phyloP scores from a whole-genome alignment of 2,329 filamentous ascomycete genomes.

The Pestalotiopsis sp. region DNA sequence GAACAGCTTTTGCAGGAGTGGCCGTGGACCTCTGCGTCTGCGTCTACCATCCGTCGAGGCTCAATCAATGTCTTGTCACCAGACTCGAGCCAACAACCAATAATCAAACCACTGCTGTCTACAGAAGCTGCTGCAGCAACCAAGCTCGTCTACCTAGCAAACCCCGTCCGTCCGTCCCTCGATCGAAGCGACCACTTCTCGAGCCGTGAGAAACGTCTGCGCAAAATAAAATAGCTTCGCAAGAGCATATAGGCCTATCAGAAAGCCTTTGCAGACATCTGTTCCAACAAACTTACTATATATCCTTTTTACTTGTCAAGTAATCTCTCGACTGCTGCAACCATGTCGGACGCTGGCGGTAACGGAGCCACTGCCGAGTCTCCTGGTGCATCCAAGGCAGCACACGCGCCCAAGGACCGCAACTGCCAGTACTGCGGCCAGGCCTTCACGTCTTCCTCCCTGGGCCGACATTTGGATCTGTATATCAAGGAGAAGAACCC shows the following conservation, averaged over 20 bases:
- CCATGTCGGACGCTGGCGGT: slow-evolving; percentile 17
- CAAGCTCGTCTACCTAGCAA: neutral
- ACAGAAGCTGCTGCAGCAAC: neutral
- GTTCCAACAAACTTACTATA: neutral
- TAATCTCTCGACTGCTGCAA: neutral
- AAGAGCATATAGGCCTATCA: neutral
- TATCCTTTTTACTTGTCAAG: neutral
- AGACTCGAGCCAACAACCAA: neutral
- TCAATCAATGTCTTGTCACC: slow-evolving; percentile 2
- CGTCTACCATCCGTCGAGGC: slow-evolving; percentile 4
- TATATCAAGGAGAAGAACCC: slow-evolving; percentile 95
- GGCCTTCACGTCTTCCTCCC: slow-evolving; percentile 88
- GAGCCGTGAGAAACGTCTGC: neutral
- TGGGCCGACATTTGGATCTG: slow-evolving; percentile 90
- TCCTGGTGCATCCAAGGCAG: slow-evolving; percentile 39
- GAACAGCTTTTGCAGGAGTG: neutral
- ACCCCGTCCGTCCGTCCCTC: neutral
- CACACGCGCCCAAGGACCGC: slow-evolving; percentile 75
- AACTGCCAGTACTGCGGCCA: slow-evolving; percentile 87
- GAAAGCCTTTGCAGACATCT: neutral
- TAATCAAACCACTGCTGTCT: neutral
- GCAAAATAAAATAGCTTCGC: neutral
- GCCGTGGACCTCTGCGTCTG: slow-evolving; percentile 13
- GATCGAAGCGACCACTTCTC: too few relatives aligned
- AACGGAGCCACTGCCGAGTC: slow-evolving; percentile 27